Conservation (phyloP, 164 flowering plant species). For the Vitis riparia region DNA sequence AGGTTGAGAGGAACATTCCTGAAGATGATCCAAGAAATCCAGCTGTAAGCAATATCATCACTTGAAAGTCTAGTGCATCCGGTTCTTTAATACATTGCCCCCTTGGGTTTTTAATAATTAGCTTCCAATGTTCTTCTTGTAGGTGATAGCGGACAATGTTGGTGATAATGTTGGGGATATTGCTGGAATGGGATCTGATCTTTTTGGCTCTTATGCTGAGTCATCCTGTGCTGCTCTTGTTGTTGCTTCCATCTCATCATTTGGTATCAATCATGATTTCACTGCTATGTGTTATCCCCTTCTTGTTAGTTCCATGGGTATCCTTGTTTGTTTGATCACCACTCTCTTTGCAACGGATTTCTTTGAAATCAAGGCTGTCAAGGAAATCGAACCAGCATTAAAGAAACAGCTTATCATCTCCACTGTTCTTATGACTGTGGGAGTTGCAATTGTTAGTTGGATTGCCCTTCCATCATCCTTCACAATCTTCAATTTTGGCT, state of each 20-base stretch:
- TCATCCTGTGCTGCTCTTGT: constrained; percentile 78
- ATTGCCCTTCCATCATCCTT: constrained; percentile 59
- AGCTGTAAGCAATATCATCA: constrained; percentile 45
- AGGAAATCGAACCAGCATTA: constrained; percentile 64
- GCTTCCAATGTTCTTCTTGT: constrained; percentile 6
- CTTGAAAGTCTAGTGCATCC: not conserved
- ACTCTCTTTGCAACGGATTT: constrained; percentile 77
- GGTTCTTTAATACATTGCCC: not conserved
- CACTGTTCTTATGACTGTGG: constrained; percentile 64
- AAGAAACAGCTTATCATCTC: constrained; percentile 73
- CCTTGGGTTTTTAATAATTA: not conserved
- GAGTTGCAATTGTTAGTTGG: constrained; percentile 57
- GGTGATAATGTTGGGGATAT: constrained; percentile 84
- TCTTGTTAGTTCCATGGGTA: constrained; percentile 65
- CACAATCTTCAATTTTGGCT: constrained; percentile 64
- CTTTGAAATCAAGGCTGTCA: constrained; percentile 63
- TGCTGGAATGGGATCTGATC: constrained; percentile 87
- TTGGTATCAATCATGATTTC: constrained; percentile 63
- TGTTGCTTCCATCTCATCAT: constrained; percentile 75
- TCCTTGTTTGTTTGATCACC: constrained; percentile 65
- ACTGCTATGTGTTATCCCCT: constrained; percentile 70
- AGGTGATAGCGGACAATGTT: constrained; percentile 84
- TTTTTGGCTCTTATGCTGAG: constrained; percentile 75
- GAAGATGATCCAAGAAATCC: constrained; percentile 84
- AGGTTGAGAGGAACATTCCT: constrained; percentile 71